A percentile compares a stretch with the other conserved stretches of the same genome.
Evolutionary conservation across 768 basidiomycete genomes (phyloP).

Genomic region (Suillus variegatus): DNA sequence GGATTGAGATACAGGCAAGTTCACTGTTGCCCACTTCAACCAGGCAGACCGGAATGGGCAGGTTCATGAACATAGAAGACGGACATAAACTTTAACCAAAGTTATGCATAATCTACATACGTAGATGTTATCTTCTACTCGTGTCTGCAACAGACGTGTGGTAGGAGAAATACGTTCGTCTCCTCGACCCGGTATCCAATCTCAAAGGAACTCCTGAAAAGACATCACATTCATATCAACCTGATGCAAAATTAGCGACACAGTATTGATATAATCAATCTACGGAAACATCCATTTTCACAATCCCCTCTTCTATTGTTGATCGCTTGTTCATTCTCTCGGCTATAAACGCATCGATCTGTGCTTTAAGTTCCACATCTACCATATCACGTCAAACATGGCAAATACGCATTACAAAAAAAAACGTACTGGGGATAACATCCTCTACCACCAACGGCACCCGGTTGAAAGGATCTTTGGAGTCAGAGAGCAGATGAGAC

Average conservation of each 20-base stretch:
- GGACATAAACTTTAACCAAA: neutral
- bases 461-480: conserved; percentile 96
- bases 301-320: conserved; percentile 26
- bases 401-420: neutral
- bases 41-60: neutral
- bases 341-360: conserved; percentile 69
- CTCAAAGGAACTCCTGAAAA: neutral
- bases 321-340: conserved; percentile 51
- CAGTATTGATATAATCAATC: conserved; percentile 18
- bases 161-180: neutral
- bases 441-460: conserved; percentile 78
- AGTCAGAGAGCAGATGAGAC: conserved; percentile 87
- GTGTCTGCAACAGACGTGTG: neutral
- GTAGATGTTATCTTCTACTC: neutral
- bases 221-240: neutral
- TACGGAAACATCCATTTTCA: conserved; percentile 33
- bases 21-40: neutral
- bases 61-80: neutral
- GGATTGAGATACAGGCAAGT: neutral
- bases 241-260: conserved; percentile 8
- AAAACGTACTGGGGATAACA: conserved; percentile 66
- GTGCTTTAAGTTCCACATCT: conserved; percentile 72
- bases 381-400: conserved; percentile 14
- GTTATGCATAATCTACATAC: neutral
- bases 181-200: neutral